A percentile compares a stretch with the other conserved stretches of the same genome.
Evolutionary conservation across 2,329 filamentous ascomycete genomes (phyloP).

Genomic region (Berkeleyomyces rouxiae): DNA sequence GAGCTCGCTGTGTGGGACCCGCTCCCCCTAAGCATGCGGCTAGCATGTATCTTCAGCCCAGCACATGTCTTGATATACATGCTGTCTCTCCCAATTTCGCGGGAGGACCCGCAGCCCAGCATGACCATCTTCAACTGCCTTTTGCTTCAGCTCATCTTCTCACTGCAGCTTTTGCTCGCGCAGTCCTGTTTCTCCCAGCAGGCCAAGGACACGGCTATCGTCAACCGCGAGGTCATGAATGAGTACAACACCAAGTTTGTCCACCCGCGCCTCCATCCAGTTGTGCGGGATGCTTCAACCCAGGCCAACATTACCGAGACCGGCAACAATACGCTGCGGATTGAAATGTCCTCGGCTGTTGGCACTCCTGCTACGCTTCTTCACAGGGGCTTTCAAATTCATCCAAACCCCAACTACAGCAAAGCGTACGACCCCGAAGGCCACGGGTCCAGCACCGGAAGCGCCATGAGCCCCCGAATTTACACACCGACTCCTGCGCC

Average conservation of each 20-base stretch:
- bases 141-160: constrained; percentile 58
- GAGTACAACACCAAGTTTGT: constrained; percentile 97
- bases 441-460: constrained; percentile 18
- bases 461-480: constrained; percentile 25
- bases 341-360: constrained; percentile 18
- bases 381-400: constrained; percentile 61
- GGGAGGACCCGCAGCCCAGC: constrained; percentile 65
- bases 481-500: constrained; percentile 19
- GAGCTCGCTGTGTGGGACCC: constrained; percentile 91
- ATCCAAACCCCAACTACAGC: constrained; percentile 67
- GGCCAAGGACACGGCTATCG: constrained; percentile 63
- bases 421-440: constrained; percentile 54
- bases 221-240: constrained; percentile 81
- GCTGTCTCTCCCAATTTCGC: constrained; percentile 64
- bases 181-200: constrained; percentile 66
- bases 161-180: constrained; percentile 58
- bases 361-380: constrained; percentile 45
- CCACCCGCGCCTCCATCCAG: constrained; percentile 69
- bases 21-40: constrained; percentile 59
- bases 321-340: constrained; percentile 24
- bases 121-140: constrained; percentile 72
- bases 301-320: constrained; percentile 46
- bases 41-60: constrained; percentile 86
- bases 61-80: constrained; percentile 84
- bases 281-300: constrained; percentile 61